A percentile compares a stretch with the other conserved stretches of the same genome.
Conservation (phyloP, 352 stramenopile species). For the Thalassiosira exigua region DNA sequence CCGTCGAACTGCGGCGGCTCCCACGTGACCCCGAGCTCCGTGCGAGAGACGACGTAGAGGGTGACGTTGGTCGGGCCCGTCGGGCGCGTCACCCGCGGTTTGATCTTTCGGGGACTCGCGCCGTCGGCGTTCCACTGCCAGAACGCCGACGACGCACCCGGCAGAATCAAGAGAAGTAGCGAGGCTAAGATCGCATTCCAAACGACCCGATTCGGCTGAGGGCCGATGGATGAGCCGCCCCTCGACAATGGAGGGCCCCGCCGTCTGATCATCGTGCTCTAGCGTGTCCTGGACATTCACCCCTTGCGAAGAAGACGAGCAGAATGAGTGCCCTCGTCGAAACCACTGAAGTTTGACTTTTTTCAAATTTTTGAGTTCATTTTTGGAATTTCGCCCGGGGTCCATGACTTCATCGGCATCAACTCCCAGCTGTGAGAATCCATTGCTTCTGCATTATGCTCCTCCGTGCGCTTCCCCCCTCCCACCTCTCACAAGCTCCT, state of each 20-base stretch:
- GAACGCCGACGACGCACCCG: conserved; percentile 29
- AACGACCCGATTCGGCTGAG: conserved; percentile 1
- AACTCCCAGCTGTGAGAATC: too few relatives aligned
- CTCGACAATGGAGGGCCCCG: conserved; percentile 1
- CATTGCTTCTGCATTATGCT: too few relatives aligned
- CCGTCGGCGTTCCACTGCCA: conserved; percentile 40
- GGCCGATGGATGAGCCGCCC: conserved; percentile 1
- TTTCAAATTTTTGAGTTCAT: too few relatives aligned
- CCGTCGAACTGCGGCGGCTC: conserved; percentile 72
- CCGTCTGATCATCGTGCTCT: not conserved
- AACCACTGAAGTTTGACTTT: too few relatives aligned
- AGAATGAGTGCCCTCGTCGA: too few relatives aligned
- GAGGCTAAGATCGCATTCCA: conserved; percentile 4
- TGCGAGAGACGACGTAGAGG: conserved; percentile 72
- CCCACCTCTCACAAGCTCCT: too few relatives aligned
- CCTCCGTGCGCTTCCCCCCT: too few relatives aligned
- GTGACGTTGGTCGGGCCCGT: conserved; percentile 53
- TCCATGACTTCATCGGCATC: too few relatives aligned
- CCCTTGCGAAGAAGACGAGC: too few relatives aligned
- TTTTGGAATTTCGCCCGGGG: too few relatives aligned
- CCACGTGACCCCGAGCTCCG: conserved; percentile 80
- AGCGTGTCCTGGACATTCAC: too few relatives aligned
- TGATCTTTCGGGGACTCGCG: conserved; percentile 38
- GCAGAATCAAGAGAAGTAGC: conserved; percentile 36
- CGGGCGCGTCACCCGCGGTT: conserved; percentile 41